Evolutionary conservation across 202 grass and related monocot genomes (phyloP), one percentile per base, ranked within the genome.

Genomic region (Alloteropsis angusta): DNA sequence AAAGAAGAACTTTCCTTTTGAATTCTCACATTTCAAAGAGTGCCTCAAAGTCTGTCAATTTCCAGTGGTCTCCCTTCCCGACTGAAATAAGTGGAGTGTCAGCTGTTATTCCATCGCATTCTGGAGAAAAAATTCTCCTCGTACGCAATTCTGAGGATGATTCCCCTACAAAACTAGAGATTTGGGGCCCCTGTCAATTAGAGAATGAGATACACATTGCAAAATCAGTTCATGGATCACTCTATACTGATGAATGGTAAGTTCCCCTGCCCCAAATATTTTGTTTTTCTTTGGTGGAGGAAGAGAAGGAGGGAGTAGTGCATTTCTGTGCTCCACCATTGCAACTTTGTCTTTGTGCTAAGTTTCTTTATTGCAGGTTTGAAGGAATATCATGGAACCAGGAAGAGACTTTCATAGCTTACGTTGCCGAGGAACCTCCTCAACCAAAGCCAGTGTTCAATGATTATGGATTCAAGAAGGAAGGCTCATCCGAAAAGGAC

Each of bases 321-420:
- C 22, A 28, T 59, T 74, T 74, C 21, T 74, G 65, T 53, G 5
- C 13, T 79, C 46, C 60, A 22, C 54, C 9, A 8, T 72, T 49
- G 38, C 28, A 59, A 13, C 4, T 47, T 69, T 8, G 10, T 0
- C 6, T 75, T 75, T 74, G 32, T 60, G 9, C 41, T 62, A 80
- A 38, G 22, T 25, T 77, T 2, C 26, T 78, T 22, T 68, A 37
- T 80, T 88, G 32, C 72, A 97, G 94, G 94, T 97, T 97, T 84
- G 94, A 90, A 86, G 94, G 94, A 78, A 90, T 97, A 75, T 94
- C 94, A 52, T 94, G 94, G 94, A 97, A 94, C 75, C 86, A 94
- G 39, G 89, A 94, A 72, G 94, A 94, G 38, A 90, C 85, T 73
- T 74, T 87, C 18, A 88, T 97, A 86, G 87, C 94, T 69, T 94